A percentile compares a stretch with the other conserved stretches of the same genome.
Evolutionary conservation across 805 yeast genomes (phyloP).

Genomic region (Ogataea neopini): DNA sequence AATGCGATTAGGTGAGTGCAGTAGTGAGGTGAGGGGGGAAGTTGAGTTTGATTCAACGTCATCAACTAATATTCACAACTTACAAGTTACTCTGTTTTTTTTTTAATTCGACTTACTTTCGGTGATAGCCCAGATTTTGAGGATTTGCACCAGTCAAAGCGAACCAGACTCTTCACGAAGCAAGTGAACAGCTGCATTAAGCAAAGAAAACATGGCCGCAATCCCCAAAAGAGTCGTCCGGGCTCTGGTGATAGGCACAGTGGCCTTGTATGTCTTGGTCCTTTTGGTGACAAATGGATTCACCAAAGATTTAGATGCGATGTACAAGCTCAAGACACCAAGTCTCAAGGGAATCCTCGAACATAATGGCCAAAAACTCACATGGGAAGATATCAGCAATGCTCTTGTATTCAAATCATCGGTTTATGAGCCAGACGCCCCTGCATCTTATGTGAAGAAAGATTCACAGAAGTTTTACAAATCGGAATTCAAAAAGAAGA

Average conservation of each 20-base stretch:
- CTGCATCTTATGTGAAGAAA: constrained; percentile 32
- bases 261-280: constrained; percentile 6
- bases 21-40: no score
- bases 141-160: neutral
- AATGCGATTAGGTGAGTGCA: no score
- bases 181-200: neutral
- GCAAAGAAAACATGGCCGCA: constrained; percentile 2
- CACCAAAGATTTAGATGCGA: constrained; percentile 6
- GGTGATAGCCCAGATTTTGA: neutral
- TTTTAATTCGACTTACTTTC: no score
- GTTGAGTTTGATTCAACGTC: no score
- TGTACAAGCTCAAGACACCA: constrained; percentile 15
- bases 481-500: constrained; percentile 31
- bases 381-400: constrained; percentile 15
- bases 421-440: constrained; percentile 15
- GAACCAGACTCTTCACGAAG: neutral
- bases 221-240: constrained; percentile 17
- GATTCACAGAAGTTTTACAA: constrained; percentile 40
- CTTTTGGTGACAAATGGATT: constrained; percentile 5
- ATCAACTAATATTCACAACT: no score
- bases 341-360: constrained; percentile 1
- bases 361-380: constrained; percentile 7
- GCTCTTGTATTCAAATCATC: constrained; percentile 13
- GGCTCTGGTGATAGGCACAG: constrained; percentile 7
- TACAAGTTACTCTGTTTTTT: no score